These are phyloP conservation scores for Penicillium sp. DNA, from an alignment of 2,329 filamentous ascomycete species.

Conservation along the genomic window DNA sequence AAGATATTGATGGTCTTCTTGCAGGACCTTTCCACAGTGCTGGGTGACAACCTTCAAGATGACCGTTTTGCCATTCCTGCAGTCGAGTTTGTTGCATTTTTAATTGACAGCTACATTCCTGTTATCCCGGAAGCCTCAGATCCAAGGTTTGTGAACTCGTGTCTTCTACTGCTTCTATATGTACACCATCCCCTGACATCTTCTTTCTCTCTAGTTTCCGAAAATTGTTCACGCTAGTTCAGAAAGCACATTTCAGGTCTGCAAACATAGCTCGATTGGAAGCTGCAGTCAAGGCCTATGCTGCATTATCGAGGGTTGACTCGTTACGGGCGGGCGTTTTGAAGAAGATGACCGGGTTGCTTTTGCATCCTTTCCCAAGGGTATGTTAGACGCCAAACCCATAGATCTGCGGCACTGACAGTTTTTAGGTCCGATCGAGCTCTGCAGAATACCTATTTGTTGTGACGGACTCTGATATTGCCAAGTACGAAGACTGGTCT, in stretches of 20 bases:
- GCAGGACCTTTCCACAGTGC: conserved; percentile 46
- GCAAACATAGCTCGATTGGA: conserved; percentile 73
- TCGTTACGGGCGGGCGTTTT: conserved; percentile 49
- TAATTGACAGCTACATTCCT: conserved; percentile 55
- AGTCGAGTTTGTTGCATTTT: conserved; percentile 66
- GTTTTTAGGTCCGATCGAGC: conserved; percentile 28
- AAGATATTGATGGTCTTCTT: conserved; percentile 42
- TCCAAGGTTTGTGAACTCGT: conserved; percentile 23
- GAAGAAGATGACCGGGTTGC: conserved; percentile 61
- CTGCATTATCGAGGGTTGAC: conserved; percentile 53
- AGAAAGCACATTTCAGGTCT: conserved; percentile 74
- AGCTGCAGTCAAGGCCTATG: conserved; percentile 71
- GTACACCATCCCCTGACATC: conserved; percentile 3
- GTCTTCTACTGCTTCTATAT: not conserved
- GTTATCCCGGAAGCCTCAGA: conserved; percentile 39
- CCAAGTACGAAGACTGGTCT: conserved; percentile 32
- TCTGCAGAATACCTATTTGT: conserved; percentile 33
- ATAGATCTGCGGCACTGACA: not conserved
- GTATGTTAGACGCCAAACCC: conserved; percentile 41
- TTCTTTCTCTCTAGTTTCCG: conserved; percentile 39
- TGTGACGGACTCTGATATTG: conserved; percentile 24
- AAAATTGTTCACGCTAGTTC: conserved; percentile 59
- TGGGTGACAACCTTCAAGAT: conserved; percentile 46
- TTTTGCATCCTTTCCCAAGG: conserved; percentile 73
- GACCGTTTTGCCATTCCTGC: conserved; percentile 67